phyloP scores from a whole-genome alignment of 2,329 filamentous ascomycete species.

The Arachnomyces sp. region DNA sequence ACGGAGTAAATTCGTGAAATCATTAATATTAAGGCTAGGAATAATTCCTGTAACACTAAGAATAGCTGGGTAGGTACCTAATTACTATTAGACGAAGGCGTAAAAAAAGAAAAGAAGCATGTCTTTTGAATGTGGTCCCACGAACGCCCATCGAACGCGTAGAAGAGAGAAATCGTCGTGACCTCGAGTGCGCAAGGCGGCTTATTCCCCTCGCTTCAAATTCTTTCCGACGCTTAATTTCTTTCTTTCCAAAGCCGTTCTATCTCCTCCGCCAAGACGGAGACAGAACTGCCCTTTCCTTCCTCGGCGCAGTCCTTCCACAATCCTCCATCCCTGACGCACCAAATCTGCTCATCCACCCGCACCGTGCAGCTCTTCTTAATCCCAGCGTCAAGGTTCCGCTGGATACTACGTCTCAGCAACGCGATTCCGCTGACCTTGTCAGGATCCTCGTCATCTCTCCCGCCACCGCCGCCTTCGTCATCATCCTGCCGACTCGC shows the following conservation, averaged over 20 bases:
- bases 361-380: conserved; percentile 71
- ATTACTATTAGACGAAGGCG: no score
- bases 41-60: no score
- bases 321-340: conserved; percentile 67
- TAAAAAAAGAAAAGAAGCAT: no score
- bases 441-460: conserved; percentile 57
- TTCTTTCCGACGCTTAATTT: conserved; percentile 14
- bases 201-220: no score
- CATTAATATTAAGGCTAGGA: no score
- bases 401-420: conserved; percentile 41
- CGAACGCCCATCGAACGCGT: no score
- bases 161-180: no score
- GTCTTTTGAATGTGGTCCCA: no score
- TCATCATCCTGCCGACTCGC: conserved; percentile 66
- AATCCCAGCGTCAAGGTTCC: conserved; percentile 53
- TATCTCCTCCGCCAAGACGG: conserved; percentile 67
- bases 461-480: conserved; percentile 42
- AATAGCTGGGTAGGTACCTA: no score
- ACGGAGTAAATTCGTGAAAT: no score
- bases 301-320: conserved; percentile 74
- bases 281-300: conserved; percentile 42
- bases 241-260: conserved; percentile 55
- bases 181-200: no score
- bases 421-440: conserved; percentile 44
- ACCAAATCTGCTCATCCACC: conserved; percentile 71